phyloP scores from a whole-genome alignment of 805 yeast species.

The Zygoascus tannicola region DNA sequence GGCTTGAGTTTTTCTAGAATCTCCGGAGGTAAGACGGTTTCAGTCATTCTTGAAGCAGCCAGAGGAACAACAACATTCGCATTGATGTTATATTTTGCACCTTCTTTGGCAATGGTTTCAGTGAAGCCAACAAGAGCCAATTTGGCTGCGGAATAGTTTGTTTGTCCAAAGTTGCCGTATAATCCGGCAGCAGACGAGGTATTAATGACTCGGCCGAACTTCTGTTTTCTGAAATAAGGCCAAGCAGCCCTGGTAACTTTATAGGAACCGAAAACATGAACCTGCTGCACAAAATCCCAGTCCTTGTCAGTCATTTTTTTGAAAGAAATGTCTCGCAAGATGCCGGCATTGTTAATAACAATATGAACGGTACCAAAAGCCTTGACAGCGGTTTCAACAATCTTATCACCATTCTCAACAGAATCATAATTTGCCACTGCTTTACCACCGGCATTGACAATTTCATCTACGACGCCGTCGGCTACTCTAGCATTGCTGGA shows the following conservation, averaged over 20 bases:
- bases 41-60: constrained; percentile 96
- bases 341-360: constrained; percentile 90
- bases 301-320: constrained; percentile 77
- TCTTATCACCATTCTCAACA: constrained; percentile 74
- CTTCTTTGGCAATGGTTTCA: constrained; percentile 93
- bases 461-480: constrained; percentile 81
- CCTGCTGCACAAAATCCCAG: constrained; percentile 70
- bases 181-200: constrained; percentile 97
- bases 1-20: constrained; percentile 73
- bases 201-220: constrained; percentile 80
- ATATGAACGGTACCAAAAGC: constrained; percentile 84
- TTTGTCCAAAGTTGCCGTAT: constrained; percentile 94
- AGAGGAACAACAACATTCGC: constrained; percentile 89
- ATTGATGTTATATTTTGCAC: constrained; percentile 69
- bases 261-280: constrained; percentile 85
- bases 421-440: constrained; percentile 95
- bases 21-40: constrained; percentile 76
- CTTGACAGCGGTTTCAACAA: constrained; percentile 76
- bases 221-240: constrained; percentile 78
- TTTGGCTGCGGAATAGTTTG: constrained; percentile 92
- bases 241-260: constrained; percentile 82
- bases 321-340: constrained; percentile 78
- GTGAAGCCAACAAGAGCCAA: constrained; percentile 83
- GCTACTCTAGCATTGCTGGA: constrained; percentile 50
- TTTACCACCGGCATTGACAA: constrained; percentile 60